These are phyloP conservation scores for Suhomyces prunicola DNA, from an alignment of 805 yeast species.

Conservation along the genomic window DNA sequence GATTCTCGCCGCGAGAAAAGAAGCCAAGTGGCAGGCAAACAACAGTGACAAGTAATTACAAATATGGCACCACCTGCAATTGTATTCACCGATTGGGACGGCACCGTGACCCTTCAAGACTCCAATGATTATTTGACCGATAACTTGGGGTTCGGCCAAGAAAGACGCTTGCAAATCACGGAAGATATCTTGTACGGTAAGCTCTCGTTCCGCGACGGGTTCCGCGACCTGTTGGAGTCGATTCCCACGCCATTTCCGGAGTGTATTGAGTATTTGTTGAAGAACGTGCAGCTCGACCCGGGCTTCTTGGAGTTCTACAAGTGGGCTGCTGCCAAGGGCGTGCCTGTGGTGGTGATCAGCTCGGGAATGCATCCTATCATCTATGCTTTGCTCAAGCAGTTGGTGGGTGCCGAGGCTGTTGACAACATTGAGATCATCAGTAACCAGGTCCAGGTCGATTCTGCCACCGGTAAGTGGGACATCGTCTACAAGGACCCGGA, in stretches of 20 bases:
- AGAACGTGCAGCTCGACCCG: slow-evolving; percentile 75
- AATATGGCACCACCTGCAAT: slow-evolving; percentile 51
- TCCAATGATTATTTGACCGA: slow-evolving; percentile 92
- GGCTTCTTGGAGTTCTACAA: slow-evolving; percentile 81
- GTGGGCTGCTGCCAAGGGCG: slow-evolving; percentile 68
- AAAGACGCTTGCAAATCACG: slow-evolving; percentile 63
- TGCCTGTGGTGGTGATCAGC: slow-evolving; percentile 85
- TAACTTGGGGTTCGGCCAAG: slow-evolving; percentile 78
- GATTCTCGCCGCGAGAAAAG: too few relatives aligned
- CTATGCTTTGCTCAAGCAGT: slow-evolving; percentile 64
- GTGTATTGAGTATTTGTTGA: slow-evolving; percentile 67
- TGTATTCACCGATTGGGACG: slow-evolving; percentile 97
- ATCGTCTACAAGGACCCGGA: slow-evolving; percentile 79
- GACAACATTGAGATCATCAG: slow-evolving; percentile 43
- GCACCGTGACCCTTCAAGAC: slow-evolving; percentile 94
- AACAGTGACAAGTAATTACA: background rate
- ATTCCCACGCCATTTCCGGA: slow-evolving; percentile 72
- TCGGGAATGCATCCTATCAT: slow-evolving; percentile 95
- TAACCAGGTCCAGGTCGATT: slow-evolving; percentile 60
- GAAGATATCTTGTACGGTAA: slow-evolving; percentile 67
- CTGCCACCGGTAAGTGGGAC: slow-evolving; percentile 66
- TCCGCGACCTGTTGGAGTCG: slow-evolving; percentile 79
- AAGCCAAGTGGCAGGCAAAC: background rate
- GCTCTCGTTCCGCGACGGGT: slow-evolving; percentile 77
- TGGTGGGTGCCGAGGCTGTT: slow-evolving; percentile 76